Evolutionary conservation across 805 yeast species (phyloP), one percentile per base, ranked within the genome.

Genomic region (Danielia reshetovae): DNA sequence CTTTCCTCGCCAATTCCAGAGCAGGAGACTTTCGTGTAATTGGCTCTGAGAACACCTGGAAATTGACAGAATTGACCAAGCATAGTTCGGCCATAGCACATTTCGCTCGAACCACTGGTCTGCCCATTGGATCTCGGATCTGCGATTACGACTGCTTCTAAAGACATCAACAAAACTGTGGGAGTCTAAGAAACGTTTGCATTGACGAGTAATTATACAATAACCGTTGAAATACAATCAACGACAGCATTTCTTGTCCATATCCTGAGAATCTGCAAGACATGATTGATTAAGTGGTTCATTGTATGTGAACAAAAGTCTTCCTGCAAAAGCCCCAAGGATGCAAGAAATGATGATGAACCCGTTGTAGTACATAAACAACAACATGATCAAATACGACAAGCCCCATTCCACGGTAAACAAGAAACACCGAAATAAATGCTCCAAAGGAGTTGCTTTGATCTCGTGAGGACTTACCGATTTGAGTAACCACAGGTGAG

Each of bases 301-400:
- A 29, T 45, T 56, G 40, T 64, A 62, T 18, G 72, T 63, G 60
- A 79, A 75, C 18, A 79, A 36, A 22, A 78, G 49, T 52, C 73
- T 72, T 2, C 85, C 85, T 34, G 79, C 49, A 18, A 77, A 56
- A 2, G 81, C 81, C 6, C 85, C 85, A 23, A 79, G 53, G 32
- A 79, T 66, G 56, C 82, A 79, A 8, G 78, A 70, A 38, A 81
- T 75, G 39, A 79, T 73, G 24, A 80, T 66, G 51, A 78, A 80
- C 11, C 86, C 86, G 49, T 80, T 81, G 62, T 77, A 81, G 63
- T 80, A 79, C 87, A 81, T 81, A 63, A 79, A 80, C 47, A 81
- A 59, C 62, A 81, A 68, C 84, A 80, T 81, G 49, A 81, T 73
- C 32, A 81, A 55, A 55, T 80, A 81, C 3, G 80, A 73, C 11